Percentiles rank a stretch among this genome's conserved stretches.
Evolutionary conservation across 306 rosid genomes (phyloP).

Genomic region (Vachellia pachyceras): DNA sequence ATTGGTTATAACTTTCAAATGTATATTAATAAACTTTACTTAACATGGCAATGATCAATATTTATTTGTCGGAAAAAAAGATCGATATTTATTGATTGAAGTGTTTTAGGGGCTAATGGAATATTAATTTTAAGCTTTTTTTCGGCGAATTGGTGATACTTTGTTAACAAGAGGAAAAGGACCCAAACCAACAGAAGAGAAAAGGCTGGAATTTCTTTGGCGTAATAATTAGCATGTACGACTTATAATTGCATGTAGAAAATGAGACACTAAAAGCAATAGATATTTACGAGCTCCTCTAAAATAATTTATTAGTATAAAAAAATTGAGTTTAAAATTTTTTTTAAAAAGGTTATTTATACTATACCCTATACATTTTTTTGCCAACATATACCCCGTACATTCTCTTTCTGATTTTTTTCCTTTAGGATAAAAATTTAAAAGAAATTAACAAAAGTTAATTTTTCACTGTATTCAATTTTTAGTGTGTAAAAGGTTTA

Average conservation of each 20-base stretch:
- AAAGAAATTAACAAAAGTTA: too few relatives aligned
- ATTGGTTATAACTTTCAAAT: neutral
- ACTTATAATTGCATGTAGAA: slow-evolving; percentile 29
- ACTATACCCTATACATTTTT: too few relatives aligned
- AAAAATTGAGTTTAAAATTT: too few relatives aligned
- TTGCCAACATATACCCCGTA: too few relatives aligned
- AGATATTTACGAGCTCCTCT: neutral
- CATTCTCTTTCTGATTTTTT: too few relatives aligned
- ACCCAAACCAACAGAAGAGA: slow-evolving; percentile 5
- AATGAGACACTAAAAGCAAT: neutral
- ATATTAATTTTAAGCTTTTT: neutral
- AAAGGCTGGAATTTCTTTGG: slow-evolving; percentile 11
- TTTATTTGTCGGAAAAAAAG: too few relatives aligned
- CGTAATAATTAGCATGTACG: slow-evolving; percentile 17
- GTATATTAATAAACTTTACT: neutral
- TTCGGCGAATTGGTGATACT: neutral
- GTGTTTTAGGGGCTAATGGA: slow-evolving; percentile 20
- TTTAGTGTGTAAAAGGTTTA: neutral
- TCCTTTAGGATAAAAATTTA: too few relatives aligned
- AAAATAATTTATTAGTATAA: neutral
- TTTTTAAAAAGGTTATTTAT: too few relatives aligned
- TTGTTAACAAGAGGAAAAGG: slow-evolving; percentile 1
- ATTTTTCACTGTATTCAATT: neutral
- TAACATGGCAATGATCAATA: neutral
- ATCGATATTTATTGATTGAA: slow-evolving; percentile 1